phyloP scores from a whole-genome alignment of 2,329 filamentous ascomycete genomes.

The Colletotrichum lupini region DNA sequence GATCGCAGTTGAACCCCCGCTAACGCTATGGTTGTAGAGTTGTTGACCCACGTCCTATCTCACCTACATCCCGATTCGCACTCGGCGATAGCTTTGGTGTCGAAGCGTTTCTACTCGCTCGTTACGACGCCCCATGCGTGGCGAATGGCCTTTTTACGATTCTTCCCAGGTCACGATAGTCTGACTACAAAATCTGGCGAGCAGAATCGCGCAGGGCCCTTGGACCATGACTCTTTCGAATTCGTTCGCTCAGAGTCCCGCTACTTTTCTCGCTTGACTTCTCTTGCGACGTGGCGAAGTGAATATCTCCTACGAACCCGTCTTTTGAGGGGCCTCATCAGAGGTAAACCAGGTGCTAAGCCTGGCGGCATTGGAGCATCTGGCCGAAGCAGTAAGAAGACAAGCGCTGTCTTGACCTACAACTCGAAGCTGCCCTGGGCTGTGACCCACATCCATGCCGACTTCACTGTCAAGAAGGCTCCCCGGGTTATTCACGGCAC shows the following conservation, averaged over 20 bases:
- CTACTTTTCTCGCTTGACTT: constrained; percentile 84
- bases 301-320: constrained; percentile 93
- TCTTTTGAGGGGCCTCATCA: constrained; percentile 81
- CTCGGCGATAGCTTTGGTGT: constrained; percentile 85
- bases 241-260: constrained; percentile 77
- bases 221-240: constrained; percentile 61
- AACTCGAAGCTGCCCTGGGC: constrained; percentile 84
- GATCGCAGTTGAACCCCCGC: constrained; percentile 3
- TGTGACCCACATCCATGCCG: constrained; percentile 82
- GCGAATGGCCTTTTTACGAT: constrained; percentile 91
- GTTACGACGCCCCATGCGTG: constrained; percentile 94
- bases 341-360: constrained; percentile 79
- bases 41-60: constrained; percentile 90
- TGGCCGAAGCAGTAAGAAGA: constrained; percentile 67
- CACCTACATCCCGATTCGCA: constrained; percentile 89
- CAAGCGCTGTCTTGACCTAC: constrained; percentile 83
- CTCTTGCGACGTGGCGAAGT: constrained; percentile 91
- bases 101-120: constrained; percentile 84
- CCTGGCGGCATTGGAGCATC: constrained; percentile 63
- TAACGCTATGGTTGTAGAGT: constrained; percentile 67
- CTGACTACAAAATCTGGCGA: constrained; percentile 49
- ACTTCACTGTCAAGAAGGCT: constrained; percentile 76
- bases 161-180: constrained; percentile 82
- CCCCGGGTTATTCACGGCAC: constrained; percentile 87
- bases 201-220: constrained; percentile 50